Percentiles rank a stretch among this genome's conserved stretches.
Conservation (phyloP, 345 rosid genomes). For the Salix caprea region DNA sequence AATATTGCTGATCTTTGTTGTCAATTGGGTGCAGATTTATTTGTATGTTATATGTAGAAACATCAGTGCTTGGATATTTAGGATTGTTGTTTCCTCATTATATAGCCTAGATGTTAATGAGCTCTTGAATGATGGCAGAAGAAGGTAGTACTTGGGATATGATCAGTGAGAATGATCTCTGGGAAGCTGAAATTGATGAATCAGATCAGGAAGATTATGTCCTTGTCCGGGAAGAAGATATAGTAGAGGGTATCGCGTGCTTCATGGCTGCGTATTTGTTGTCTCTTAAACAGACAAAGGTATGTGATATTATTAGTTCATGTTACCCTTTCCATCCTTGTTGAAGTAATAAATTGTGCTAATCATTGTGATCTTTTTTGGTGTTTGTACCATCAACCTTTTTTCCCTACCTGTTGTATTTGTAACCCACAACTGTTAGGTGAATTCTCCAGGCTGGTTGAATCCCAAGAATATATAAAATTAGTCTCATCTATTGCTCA, state of each 20-base stretch:
- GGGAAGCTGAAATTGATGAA: slow-evolving; percentile 48
- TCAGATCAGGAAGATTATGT: slow-evolving; percentile 70
- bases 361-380: neutral
- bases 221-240: slow-evolving; percentile 90
- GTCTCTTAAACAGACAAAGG: slow-evolving; percentile 90
- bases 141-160: slow-evolving; percentile 85
- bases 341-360: neutral
- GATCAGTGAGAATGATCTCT: slow-evolving; percentile 67
- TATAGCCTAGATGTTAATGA: slow-evolving; percentile 7
- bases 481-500: neutral
- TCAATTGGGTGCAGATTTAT: neutral
- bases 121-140: slow-evolving; percentile 36
- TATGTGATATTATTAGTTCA: slow-evolving; percentile 18
- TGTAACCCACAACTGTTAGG: neutral
- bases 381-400: neutral
- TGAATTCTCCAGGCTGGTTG: neutral
- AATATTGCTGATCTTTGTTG: neutral
- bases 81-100: neutral
- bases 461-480: neutral
- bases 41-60: neutral
- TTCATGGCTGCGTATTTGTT: slow-evolving; percentile 86
- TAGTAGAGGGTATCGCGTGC: slow-evolving; percentile 88
- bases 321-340: neutral
- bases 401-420: neutral
- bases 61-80: neutral